phyloP scores from a whole-genome alignment of 139 green algal genomes.

The Pycnococcus provasolii region DNA sequence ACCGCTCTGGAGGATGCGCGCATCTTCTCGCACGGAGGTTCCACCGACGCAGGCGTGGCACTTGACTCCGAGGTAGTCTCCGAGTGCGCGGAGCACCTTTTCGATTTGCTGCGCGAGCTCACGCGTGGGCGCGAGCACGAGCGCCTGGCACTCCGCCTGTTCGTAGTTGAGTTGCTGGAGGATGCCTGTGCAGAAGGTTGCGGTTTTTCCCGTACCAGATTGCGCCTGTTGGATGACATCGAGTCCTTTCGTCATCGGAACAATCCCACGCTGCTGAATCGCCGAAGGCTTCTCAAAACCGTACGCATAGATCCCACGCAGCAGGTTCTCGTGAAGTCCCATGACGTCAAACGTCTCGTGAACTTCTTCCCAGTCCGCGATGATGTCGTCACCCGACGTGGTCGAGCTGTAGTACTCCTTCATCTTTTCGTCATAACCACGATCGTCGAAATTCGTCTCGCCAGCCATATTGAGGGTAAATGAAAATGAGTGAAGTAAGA shows the following conservation, averaged over 20 bases:
- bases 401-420: slow-evolving; percentile 47
- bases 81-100: slow-evolving; percentile 96
- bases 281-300: slow-evolving; percentile 99
- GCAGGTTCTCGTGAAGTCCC: slow-evolving; percentile 94
- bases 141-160: slow-evolving; percentile 84
- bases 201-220: slow-evolving; percentile 99
- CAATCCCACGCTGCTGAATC: slow-evolving; percentile 99
- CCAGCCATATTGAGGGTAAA: slow-evolving; percentile 13
- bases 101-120: slow-evolving; percentile 99
- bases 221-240: slow-evolving; percentile 99
- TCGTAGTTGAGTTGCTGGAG: slow-evolving; percentile 96
- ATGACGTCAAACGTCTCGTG: slow-evolving; percentile 97
- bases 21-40: slow-evolving; percentile 92
- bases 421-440: slow-evolving; percentile 75
- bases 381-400: slow-evolving; percentile 61
- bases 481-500: too few species aligned
- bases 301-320: slow-evolving; percentile 98
- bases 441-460: slow-evolving; percentile 46
- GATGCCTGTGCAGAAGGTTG: slow-evolving; percentile 96
- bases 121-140: slow-evolving; percentile 95
- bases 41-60: slow-evolving; percentile 98
- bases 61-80: slow-evolving; percentile 79
- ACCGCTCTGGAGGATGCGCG: slow-evolving; percentile 74
- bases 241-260: slow-evolving; percentile 91
- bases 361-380: slow-evolving; percentile 94